A percentile compares a stretch with the other conserved stretches of the same genome.
phyloP scores from a whole-genome alignment of 2,329 filamentous ascomycete species.

The Atkinsonella hypoxylon region DNA sequence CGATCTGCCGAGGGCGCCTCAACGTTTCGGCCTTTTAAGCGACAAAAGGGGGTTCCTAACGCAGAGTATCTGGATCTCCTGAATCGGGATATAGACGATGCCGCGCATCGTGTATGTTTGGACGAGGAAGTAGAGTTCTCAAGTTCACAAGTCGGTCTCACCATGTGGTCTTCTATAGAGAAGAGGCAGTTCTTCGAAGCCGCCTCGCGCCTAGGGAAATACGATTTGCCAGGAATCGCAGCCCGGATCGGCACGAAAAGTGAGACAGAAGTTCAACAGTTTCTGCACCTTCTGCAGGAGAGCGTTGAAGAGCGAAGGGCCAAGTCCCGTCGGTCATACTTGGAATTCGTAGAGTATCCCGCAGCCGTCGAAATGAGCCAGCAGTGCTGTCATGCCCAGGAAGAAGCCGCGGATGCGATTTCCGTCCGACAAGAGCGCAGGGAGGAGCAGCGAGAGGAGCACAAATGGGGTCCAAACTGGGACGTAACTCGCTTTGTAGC shows the following conservation, averaged over 20 bases:
- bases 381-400: conserved; percentile 53
- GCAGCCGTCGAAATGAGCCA: conserved; percentile 61
- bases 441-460: conserved; percentile 47
- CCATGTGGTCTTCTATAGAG: conserved; percentile 58
- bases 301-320: conserved; percentile 29
- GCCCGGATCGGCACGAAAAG: conserved; percentile 57
- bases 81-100: conserved; percentile 47
- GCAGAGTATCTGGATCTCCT: conserved; percentile 36
- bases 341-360: conserved; percentile 46
- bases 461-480: conserved; percentile 54
- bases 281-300: conserved; percentile 50
- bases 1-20: conserved; percentile 15
- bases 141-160: conserved; percentile 52
- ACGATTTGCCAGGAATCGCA: conserved; percentile 51
- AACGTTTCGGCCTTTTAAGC: conserved; percentile 29
- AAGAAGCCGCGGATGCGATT: conserved; percentile 55
- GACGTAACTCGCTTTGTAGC: conserved; percentile 40
- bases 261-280: conserved; percentile 59
- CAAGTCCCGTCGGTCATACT: conserved; percentile 17
- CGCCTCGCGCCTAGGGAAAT: conserved; percentile 50
- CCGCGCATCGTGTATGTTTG: conserved; percentile 24
- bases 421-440: conserved; percentile 50
- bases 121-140: conserved; percentile 21
- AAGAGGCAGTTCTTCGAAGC: conserved; percentile 59
- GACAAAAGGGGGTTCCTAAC: conserved; percentile 31